Evolutionary conservation across 345 rosid genomes (phyloP).

Genomic region (Psidium friedrichsthalianum): DNA sequence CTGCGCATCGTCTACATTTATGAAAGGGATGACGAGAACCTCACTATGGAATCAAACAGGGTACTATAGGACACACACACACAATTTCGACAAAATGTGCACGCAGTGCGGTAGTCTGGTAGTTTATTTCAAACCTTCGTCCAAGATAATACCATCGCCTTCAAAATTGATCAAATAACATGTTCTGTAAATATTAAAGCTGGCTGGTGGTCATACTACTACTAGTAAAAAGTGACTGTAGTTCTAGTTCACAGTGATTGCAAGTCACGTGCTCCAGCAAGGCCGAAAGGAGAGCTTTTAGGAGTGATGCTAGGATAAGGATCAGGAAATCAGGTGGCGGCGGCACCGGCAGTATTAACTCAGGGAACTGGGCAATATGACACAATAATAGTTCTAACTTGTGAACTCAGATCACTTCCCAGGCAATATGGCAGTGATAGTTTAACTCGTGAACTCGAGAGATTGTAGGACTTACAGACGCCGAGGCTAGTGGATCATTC

Average conservation of each 20-base stretch:
- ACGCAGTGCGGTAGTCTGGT: neutral
- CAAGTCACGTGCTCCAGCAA: neutral
- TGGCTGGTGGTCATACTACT: neutral
- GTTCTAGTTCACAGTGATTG: neutral
- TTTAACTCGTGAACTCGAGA: neutral
- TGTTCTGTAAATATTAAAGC: neutral
- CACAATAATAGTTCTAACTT: neutral
- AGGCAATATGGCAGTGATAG: neutral
- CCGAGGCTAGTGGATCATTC: neutral
- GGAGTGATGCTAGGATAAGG: neutral
- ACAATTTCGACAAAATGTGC: neutral
- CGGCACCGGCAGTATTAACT: neutral
- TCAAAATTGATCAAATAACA: neutral
- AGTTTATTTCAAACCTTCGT: neutral
- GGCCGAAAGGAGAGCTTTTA: neutral
- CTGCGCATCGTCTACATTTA: neutral
- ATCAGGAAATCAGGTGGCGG: neutral
- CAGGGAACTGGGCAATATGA: neutral
- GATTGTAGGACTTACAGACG: neutral
- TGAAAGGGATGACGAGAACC: neutral
- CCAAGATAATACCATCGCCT: neutral
- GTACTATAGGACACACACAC: neutral
- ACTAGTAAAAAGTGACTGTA: neutral
- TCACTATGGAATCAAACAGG: neutral
- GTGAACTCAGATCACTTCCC: neutral